Base-by-base conservation (phyloP, 1,284 basidiomycete species). In the Agaricales sp. region DNA sequence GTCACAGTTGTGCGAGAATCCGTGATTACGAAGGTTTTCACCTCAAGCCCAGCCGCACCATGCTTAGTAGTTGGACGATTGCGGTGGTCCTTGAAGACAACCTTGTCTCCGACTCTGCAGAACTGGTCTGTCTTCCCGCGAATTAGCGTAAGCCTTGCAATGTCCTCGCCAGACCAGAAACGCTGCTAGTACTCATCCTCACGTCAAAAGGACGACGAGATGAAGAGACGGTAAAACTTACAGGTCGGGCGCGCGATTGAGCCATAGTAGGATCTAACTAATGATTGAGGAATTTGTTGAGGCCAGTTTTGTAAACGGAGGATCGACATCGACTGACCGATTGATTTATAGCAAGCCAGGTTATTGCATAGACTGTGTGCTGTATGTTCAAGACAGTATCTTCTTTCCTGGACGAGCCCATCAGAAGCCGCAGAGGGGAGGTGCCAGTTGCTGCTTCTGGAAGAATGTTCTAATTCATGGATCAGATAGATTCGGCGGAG, bases 301-400 rank as follows among this genome's bases (percentile, higher is more conserved):
- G 30, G 37, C 54, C 20, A 56, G 52, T 50, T 21, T 46, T 51
- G 45, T 20, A n/a, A n/a, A n/a, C n/a, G n/a, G n/a, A n/a, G n/a
- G n/a, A 43, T 19, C 37, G 26, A 49, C 48, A 48, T 41, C 35
- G 22, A 63, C 78, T 54, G 59, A 90, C 90, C 49, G 75, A 77
- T 70, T 94, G 92, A 58, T 92, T 93, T 52, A 94, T 70, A 13
- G 90, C 92, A 12, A 94, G 73, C 92, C 92, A 96, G 45, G 84
- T 80, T 54, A 96, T 70, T 19, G 83, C 88, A 50, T 92, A 74
- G 25, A 88, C 81, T 11, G 80, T 84, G 51, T 92, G 91, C 56
- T 78, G 79, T 37, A 94, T 77, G 21, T 79, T 74, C 21, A 93
- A 70, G 19, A 91, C 85, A 1, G 76, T 80, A 53, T 86, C 83